A percentile compares a stretch with the other conserved stretches of the same genome.
phyloP scores from a whole-genome alignment of 495 filamentous ascomycete species.

The Penicillium cataractarum region DNA sequence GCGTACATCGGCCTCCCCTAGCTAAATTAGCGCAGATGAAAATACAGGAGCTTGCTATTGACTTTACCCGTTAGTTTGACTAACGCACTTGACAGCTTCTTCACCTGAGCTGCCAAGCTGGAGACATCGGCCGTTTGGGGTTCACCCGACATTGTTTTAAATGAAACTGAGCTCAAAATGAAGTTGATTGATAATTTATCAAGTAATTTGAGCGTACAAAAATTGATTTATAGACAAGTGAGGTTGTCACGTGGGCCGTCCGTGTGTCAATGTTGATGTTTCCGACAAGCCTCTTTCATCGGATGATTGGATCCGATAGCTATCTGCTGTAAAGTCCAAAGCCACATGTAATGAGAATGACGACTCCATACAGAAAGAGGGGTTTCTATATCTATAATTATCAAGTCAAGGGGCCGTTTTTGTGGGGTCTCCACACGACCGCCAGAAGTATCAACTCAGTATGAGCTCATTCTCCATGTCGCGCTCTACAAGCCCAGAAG shows the following conservation, averaged over 20 bases:
- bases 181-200: background rate
- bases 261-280: background rate
- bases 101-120: background rate
- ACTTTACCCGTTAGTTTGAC: background rate
- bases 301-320: background rate
- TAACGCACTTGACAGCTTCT: background rate
- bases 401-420: background rate
- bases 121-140: background rate
- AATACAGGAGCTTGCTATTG: background rate
- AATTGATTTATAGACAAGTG: background rate
- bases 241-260: background rate
- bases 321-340: background rate
- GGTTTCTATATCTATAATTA: background rate
- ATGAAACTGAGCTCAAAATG: background rate
- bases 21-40: background rate
- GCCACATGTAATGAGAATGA: background rate
- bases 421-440: background rate
- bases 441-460: background rate
- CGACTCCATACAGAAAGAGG: background rate
- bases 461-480: background rate
- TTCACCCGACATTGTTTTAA: background rate
- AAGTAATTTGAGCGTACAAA: background rate
- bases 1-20: background rate
- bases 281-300: background rate
- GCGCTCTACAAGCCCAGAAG: background rate